A percentile compares a stretch with the other conserved stretches of the same genome.
phyloP scores from a whole-genome alignment of 345 rosid genomes.

The Ceriops decandra region DNA sequence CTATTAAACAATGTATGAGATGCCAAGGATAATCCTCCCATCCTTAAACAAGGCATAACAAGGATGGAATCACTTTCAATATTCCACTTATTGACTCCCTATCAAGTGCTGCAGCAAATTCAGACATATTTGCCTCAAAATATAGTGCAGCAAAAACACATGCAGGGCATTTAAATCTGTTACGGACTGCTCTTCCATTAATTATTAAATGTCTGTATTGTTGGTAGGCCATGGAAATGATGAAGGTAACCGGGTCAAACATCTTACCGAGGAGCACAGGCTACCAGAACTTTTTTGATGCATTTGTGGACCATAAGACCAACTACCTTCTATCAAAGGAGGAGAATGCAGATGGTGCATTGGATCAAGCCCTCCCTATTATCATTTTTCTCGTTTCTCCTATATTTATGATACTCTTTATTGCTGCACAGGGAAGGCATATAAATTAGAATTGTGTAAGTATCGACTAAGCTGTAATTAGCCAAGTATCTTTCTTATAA shows the following conservation, averaged over 20 bases:
- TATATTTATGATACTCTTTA: conserved; percentile 44
- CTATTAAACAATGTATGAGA: too few relatives aligned
- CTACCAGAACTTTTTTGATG: conserved; percentile 68
- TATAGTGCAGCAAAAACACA: too few relatives aligned
- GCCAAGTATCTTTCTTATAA: too few relatives aligned
- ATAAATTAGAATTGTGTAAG: conserved; percentile 17
- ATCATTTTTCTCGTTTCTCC: conserved; percentile 69
- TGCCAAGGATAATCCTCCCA: too few relatives aligned
- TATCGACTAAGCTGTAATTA: not conserved
- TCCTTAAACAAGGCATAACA: too few relatives aligned
- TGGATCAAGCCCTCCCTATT: conserved; percentile 58
- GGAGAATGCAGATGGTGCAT: conserved; percentile 33
- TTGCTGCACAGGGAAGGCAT: conserved; percentile 54
- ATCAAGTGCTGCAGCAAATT: too few relatives aligned
- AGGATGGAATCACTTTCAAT: too few relatives aligned
- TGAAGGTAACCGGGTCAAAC: conserved; percentile 59
- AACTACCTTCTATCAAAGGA: conserved; percentile 32
- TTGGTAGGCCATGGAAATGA: conserved; percentile 76
- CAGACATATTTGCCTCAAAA: too few relatives aligned
- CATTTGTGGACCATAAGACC: conserved; percentile 53
- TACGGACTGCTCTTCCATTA: not conserved
- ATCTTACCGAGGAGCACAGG: conserved; percentile 36
- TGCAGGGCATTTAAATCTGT: too few relatives aligned
- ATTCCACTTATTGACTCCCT: too few relatives aligned
- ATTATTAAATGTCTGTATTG: not conserved